phyloP scores from a whole-genome alignment of 106 monocot species.

The Agapanthus africanus region DNA sequence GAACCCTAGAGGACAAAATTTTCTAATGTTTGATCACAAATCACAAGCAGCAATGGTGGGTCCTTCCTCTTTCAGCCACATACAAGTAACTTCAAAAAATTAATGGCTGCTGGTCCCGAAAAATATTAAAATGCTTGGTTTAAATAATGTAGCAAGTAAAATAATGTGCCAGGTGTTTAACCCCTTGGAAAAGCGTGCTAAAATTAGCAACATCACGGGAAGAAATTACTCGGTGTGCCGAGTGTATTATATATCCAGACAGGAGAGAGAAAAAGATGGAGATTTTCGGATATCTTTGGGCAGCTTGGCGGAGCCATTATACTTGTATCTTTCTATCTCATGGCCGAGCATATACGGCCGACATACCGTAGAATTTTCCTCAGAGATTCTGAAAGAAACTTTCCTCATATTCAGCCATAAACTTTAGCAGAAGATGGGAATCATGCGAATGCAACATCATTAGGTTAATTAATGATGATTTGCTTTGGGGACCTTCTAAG shows the following conservation, averaged over 20 bases:
- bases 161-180: background rate
- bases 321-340: too few species aligned
- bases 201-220: background rate
- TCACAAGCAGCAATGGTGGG: conserved; percentile 4
- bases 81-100: background rate
- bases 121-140: background rate
- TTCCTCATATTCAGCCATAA: background rate
- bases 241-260: too few species aligned
- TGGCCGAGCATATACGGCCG: too few species aligned
- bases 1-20: background rate
- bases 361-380: too few species aligned
- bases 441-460: too few species aligned
- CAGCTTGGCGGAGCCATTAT: too few species aligned
- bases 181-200: background rate
- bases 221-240: too few species aligned
- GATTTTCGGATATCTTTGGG: too few species aligned
- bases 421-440: too few species aligned
- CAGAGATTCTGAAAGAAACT: background rate
- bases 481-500: too few species aligned
- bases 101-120: background rate
- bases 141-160: conserved; percentile 1
- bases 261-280: too few species aligned
- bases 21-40: background rate
- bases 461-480: background rate
- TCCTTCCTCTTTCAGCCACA: background rate